Evolutionary conservation across 768 basidiomycete species (phyloP), one percentile per base, ranked within the genome.

Genomic region (Lyophyllum semitale): DNA sequence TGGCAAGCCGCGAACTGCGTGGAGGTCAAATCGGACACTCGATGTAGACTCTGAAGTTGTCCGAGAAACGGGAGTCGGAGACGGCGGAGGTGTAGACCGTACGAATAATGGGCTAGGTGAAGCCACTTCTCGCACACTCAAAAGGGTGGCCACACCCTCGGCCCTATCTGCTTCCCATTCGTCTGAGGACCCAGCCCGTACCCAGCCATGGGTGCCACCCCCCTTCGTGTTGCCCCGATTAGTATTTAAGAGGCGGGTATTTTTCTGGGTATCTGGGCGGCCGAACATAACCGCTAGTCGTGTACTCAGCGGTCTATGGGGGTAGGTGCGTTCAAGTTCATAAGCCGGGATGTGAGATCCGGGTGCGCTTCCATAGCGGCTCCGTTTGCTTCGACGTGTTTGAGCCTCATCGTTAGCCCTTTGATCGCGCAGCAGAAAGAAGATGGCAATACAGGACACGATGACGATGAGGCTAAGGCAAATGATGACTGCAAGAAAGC

Each of bases 401-500:
- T 68, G 66, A 17, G 77, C 73, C 55, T 70, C 70, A 26, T 77
- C 71, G 32, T 71, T 72, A 25, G 76, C 75, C 33, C 74, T 72
- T 64, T 82, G 74, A 46, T 81, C 67, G 38, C 80, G 78, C 17
- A 88, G 71, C 32, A 90, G 79, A 60, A 80, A 77, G 66, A 80
- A 78, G 35, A 85, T 79, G 32, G 77, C 85, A 15, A 72, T 67
- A 64, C 78, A 83, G 46, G 80, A 78, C 27, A 73, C 63, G 54
- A 85, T 59, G 66, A 88, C 80, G 51, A 89, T 70, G 53, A 80
- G 58, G 53, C 74, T 71, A 38, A 90, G 76, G 42, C 73, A 67
- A 33, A 87, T 79, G 37, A 89, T 74, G 35, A 89, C 69, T 3
- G 71, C 83, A 59, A 89, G 79, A 71, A 89, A 90, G 11, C 78